Evolutionary conservation across 169 alveolate genomes (phyloP).

Genomic region (Plasmodium blacklocki): DNA sequence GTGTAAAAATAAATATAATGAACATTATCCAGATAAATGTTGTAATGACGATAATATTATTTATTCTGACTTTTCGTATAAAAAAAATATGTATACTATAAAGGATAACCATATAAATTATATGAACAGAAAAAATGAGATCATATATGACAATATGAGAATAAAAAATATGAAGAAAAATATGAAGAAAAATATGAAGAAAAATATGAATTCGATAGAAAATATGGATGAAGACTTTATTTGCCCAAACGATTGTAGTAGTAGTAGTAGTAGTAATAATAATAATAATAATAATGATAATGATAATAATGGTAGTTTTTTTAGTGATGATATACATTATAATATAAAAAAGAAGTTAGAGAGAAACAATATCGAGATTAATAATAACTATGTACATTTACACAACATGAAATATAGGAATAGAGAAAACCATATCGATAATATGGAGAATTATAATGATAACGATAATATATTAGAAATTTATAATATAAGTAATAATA

Average conservation of each 20-base stretch:
- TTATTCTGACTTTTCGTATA: neutral
- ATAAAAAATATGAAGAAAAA: too few relatives aligned
- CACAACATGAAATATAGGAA: slow-evolving; percentile 9
- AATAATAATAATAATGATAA: neutral
- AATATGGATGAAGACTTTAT: too few relatives aligned
- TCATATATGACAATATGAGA: too few relatives aligned
- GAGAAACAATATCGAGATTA: slow-evolving; percentile 3
- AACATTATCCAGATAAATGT: too few relatives aligned
- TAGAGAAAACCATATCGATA: slow-evolving; percentile 10
- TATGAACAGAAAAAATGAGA: neutral
- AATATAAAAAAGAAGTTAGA: slow-evolving; percentile 12
- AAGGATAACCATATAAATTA: neutral
- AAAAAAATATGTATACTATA: neutral
- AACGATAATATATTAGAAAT: slow-evolving; percentile 14
- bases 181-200: too few relatives aligned
- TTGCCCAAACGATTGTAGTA: too few relatives aligned
- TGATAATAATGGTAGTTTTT: slow-evolving; percentile 9
- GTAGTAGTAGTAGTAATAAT: neutral
- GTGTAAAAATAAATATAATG: too few relatives aligned
- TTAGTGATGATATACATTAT: neutral
- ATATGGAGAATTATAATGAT: slow-evolving; percentile 3
- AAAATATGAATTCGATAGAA: too few relatives aligned
- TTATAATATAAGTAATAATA: neutral
- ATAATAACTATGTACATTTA: neutral
- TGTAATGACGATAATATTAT: neutral